phyloP scores from a whole-genome alignment of 352 stramenopile genomes.

The Thraustotheca clavata region DNA sequence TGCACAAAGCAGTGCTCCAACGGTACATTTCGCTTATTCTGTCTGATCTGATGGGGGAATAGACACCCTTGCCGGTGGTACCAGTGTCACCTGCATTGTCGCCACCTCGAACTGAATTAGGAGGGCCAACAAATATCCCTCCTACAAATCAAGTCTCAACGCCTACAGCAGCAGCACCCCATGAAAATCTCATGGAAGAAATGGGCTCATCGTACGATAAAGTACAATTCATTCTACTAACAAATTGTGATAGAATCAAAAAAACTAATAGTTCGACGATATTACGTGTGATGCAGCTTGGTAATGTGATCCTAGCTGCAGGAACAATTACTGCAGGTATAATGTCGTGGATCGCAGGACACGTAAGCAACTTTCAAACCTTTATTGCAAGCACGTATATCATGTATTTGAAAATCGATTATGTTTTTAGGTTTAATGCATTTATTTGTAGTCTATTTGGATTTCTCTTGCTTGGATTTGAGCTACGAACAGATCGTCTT shows the following conservation, averaged over 20 bases:
- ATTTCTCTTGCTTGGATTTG: slow-evolving; percentile 63
- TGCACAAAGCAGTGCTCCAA: neutral
- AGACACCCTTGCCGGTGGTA: neutral
- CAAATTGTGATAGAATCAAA: slow-evolving; percentile 45
- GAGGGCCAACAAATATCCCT: neutral
- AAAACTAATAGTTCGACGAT: slow-evolving; percentile 75
- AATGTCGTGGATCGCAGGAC: slow-evolving; percentile 70
- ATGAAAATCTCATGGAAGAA: slow-evolving; percentile 75
- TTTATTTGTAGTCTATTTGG: slow-evolving; percentile 56
- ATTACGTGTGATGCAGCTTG: slow-evolving; percentile 61
- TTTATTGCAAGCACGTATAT: slow-evolving; percentile 83
- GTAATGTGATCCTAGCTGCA: slow-evolving; percentile 70
- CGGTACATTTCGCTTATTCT: neutral
- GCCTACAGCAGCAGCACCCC: neutral
- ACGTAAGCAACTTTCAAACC: slow-evolving; percentile 69
- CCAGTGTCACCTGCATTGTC: neutral
- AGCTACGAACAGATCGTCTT: slow-evolving; percentile 75
- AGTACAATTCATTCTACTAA: neutral
- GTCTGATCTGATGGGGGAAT: neutral
- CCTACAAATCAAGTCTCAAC: neutral
- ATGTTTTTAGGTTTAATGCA: neutral
- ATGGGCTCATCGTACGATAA: slow-evolving; percentile 46
- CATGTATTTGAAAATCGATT: slow-evolving; percentile 52
- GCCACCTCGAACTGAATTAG: neutral
- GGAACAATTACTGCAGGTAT: slow-evolving; percentile 58